Percentiles rank a stretch among this genome's conserved stretches.
Evolutionary conservation across 2,329 filamentous ascomycete genomes (phyloP).

Genomic region (Taxawa tesnikishii): DNA sequence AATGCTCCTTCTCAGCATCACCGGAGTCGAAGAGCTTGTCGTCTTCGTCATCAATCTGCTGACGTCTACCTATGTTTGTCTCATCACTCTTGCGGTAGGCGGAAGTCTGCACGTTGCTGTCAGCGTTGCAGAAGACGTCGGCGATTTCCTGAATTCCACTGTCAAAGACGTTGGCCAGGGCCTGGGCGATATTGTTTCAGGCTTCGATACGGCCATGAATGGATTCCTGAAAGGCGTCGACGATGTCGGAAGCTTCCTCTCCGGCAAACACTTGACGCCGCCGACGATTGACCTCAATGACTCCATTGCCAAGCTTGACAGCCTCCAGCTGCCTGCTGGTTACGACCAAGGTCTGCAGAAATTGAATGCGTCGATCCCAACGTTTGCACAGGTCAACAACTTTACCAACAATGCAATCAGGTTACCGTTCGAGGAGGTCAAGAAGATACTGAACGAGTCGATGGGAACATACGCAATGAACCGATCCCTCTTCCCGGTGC

Average conservation of each 20-base stretch:
- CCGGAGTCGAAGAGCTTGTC: conserved; percentile 74
- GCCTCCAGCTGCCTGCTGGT: conserved; percentile 55
- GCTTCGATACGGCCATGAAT: conserved; percentile 42
- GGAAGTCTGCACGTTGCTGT: conserved; percentile 64
- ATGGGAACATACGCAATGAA: conserved; percentile 70
- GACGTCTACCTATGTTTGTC: conserved; percentile 78
- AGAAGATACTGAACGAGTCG: conserved; percentile 56
- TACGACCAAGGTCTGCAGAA: conserved; percentile 58
- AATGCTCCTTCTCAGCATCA: conserved; percentile 67
- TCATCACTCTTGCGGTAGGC: conserved; percentile 72
- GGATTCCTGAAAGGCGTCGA: conserved; percentile 39
- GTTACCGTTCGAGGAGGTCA: conserved; percentile 71
- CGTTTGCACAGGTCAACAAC: conserved; percentile 73
- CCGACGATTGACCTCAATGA: conserved; percentile 53
- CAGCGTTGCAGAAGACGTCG: conserved; percentile 47
- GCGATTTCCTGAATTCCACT: conserved; percentile 48
- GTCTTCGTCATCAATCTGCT: conserved; percentile 88
- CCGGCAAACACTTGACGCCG: conserved; percentile 25
- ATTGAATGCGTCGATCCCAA: conserved; percentile 69
- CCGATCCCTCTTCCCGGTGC: conserved; percentile 64
- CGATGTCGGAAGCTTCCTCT: conserved; percentile 26
- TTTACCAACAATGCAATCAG: conserved; percentile 63
- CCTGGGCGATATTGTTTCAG: conserved; percentile 29
- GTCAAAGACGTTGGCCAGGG: conserved; percentile 45
- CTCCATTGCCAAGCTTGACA: conserved; percentile 53